Evolutionary conservation across 2,329 filamentous ascomycete species (phyloP).

Genomic region (Phoma sp.): DNA sequence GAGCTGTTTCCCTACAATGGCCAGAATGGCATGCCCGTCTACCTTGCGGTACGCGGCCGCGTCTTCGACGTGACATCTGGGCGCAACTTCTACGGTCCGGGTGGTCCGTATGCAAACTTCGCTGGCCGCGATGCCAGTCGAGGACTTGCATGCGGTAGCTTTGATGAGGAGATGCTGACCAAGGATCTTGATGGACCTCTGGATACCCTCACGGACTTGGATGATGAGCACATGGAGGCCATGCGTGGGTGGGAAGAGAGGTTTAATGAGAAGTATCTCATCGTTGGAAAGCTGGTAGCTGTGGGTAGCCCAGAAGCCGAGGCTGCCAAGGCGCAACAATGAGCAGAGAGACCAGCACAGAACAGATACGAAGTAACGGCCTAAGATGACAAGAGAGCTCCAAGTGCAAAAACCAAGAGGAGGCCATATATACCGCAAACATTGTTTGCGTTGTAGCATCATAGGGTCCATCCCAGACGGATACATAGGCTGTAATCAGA

Average conservation of each 20-base stretch:
- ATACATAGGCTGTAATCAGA: too few species aligned
- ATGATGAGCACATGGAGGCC: conserved; percentile 79
- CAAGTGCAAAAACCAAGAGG: not conserved
- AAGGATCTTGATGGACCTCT: conserved; percentile 85
- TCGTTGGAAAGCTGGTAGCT: conserved; percentile 86
- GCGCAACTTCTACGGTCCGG: conserved; percentile 94
- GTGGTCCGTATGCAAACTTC: conserved; percentile 95
- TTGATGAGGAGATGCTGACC: conserved; percentile 57
- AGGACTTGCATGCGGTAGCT: conserved; percentile 62
- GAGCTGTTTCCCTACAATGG: conserved; percentile 90
- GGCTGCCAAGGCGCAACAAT: conserved; percentile 43
- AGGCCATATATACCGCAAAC: too few species aligned
- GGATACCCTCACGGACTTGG: conserved; percentile 76
- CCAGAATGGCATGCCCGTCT: conserved; percentile 75
- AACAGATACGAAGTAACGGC: not conserved
- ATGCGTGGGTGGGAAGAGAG: conserved; percentile 91
- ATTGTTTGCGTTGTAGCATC: too few species aligned
- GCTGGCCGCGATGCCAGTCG: conserved; percentile 89
- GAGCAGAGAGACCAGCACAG: not conserved
- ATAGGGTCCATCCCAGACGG: too few species aligned
- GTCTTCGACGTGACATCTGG: conserved; percentile 91
- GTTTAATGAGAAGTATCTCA: conserved; percentile 90
- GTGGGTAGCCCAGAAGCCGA: conserved; percentile 63
- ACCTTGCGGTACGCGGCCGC: conserved; percentile 86
- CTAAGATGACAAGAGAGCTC: not conserved